A percentile compares a stretch with the other conserved stretches of the same genome.
phyloP scores from a whole-genome alignment of 306 rosid genomes.

The Gleditsia sinensis region DNA sequence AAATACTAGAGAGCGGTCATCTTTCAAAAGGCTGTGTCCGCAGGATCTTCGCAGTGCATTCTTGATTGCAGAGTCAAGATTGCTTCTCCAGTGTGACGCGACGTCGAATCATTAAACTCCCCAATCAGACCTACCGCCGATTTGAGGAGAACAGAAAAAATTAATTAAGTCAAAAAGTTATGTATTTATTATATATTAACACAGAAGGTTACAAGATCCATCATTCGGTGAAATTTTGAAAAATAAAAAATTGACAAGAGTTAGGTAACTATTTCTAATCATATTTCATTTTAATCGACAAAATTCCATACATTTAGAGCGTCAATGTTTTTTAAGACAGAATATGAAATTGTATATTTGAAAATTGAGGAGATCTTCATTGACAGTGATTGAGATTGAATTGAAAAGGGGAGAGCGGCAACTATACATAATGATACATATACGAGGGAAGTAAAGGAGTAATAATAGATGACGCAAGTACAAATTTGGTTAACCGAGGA shows the following conservation, averaged over 20 bases:
- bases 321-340: no score
- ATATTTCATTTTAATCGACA: no score
- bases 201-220: no score
- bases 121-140: not conserved
- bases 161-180: not conserved
- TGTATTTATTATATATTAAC: no score
- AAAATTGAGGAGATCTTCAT: constrained; percentile 7
- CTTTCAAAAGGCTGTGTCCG: constrained; percentile 20
- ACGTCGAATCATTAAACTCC: not conserved
- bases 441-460: constrained; percentile 22
- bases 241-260: no score
- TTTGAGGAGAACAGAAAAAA: not conserved
- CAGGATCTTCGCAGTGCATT: constrained; percentile 18
- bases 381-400: not conserved
- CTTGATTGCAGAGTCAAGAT: constrained; percentile 16
- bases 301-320: no score
- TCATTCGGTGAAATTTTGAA: no score
- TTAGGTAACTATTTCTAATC: no score
- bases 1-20: constrained; percentile 35
- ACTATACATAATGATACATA: constrained; percentile 15
- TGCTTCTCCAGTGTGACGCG: constrained; percentile 28
- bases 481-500: constrained; percentile 16
- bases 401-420: constrained; percentile 26
- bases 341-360: no score
- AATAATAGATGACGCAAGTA: constrained; percentile 23